Conservation (phyloP, 352 stramenopile genomes). For the Thalassiosira oceanica region DNA sequence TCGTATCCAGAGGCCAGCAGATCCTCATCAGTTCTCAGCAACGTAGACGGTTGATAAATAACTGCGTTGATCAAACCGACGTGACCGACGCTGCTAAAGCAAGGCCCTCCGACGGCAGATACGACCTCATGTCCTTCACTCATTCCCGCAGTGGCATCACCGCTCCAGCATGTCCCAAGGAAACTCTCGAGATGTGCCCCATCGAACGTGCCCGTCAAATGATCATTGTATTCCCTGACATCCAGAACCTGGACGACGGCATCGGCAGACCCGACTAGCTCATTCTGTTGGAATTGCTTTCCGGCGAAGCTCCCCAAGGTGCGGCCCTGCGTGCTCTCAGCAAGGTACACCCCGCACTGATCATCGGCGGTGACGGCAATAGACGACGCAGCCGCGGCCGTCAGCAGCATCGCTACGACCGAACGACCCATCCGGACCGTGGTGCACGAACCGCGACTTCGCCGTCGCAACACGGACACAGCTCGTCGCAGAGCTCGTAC, state of each 20-base stretch:
- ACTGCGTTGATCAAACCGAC: constrained; percentile 52
- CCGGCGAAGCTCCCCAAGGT: constrained; percentile 39
- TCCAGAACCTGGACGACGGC: constrained; percentile 49
- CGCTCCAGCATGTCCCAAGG: constrained; percentile 32
- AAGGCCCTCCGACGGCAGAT: constrained; percentile 41
- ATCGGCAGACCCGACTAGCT: constrained; percentile 36
- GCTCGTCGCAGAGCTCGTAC: too few relatives aligned
- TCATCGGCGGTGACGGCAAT: constrained; percentile 6
- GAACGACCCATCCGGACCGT: too few relatives aligned
- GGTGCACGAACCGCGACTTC: not conserved
- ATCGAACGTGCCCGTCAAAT: too few relatives aligned
- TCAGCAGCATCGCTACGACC: constrained; percentile 14
- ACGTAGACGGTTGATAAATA: constrained; percentile 41
- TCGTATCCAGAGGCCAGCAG: constrained; percentile 38
- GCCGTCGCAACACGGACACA: not conserved
- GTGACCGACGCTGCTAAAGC: constrained; percentile 37
- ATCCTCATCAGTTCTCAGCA: constrained; percentile 41
- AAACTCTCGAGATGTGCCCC: constrained; percentile 19
- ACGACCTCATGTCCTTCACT: constrained; percentile 40
- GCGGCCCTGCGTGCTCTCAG: constrained; percentile 40
- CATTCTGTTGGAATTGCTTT: constrained; percentile 18
- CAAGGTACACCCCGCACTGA: constrained; percentile 46
- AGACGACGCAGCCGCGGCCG: constrained; percentile 1
- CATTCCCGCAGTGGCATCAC: constrained; percentile 33
- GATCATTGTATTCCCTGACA: constrained; percentile 19